Evolutionary conservation across 345 rosid genomes (phyloP).

Genomic region (Hypericum androsaemum): DNA sequence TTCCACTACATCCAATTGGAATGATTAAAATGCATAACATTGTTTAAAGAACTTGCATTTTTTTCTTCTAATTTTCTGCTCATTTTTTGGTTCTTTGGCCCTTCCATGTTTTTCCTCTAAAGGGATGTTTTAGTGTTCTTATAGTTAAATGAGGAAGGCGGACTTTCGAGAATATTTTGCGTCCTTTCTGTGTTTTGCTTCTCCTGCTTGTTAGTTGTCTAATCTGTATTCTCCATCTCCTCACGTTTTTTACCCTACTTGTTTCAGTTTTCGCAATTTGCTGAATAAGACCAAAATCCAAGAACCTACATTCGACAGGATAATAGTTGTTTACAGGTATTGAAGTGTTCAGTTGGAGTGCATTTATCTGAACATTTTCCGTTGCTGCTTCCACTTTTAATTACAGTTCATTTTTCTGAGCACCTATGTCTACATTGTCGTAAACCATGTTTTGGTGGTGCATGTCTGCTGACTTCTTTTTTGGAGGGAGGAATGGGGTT

Average conservation of each 20-base stretch:
- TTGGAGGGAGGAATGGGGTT: too few relatives aligned
- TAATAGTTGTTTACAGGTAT: slow-evolving; percentile 87
- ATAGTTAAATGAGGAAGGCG: neutral
- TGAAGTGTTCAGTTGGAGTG: neutral
- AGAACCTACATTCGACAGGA: slow-evolving; percentile 92
- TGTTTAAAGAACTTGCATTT: too few relatives aligned
- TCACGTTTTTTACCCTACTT: slow-evolving; percentile 13
- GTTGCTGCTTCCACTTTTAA: neutral
- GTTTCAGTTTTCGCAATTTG: slow-evolving; percentile 49
- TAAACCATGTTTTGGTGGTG: too few relatives aligned
- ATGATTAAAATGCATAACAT: too few relatives aligned
- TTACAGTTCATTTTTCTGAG: neutral
- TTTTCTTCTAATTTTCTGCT: too few relatives aligned
- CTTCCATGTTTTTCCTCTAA: neutral
- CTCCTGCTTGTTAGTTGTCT: too few relatives aligned
- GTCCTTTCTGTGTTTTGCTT: neutral
- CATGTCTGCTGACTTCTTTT: too few relatives aligned
- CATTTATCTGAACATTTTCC: slow-evolving; percentile 9
- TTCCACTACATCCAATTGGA: too few relatives aligned
- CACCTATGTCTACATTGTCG: too few relatives aligned
- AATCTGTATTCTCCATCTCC: slow-evolving; percentile 2
- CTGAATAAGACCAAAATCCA: slow-evolving; percentile 70
- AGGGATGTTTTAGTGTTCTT: too few relatives aligned
- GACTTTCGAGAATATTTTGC: neutral
- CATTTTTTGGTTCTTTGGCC: too few relatives aligned